phyloP scores from a whole-genome alignment of 345 rosid species.

The Citrus mangshanensis region DNA sequence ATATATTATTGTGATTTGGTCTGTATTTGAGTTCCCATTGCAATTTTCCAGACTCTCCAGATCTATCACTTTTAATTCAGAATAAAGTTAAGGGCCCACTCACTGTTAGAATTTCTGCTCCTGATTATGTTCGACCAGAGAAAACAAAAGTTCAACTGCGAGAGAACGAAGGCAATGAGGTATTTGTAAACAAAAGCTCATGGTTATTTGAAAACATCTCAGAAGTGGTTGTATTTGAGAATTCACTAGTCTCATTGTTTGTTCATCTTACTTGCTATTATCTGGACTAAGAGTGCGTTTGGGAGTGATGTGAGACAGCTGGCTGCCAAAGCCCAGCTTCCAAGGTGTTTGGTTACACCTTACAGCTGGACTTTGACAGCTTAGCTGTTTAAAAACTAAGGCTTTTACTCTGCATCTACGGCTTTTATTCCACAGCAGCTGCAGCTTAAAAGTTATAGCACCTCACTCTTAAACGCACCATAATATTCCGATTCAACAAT shows the following conservation, averaged over 20 bases:
- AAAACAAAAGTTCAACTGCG: conserved; percentile 44
- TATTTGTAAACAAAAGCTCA: conserved; percentile 10
- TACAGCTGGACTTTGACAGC: no score
- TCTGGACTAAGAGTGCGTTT: not conserved
- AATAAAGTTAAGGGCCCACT: conserved; percentile 56
- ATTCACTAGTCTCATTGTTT: not conserved
- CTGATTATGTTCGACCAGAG: conserved; percentile 46
- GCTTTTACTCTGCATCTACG: no score
- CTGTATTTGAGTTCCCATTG: not conserved
- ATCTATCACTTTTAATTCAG: conserved; percentile 63
- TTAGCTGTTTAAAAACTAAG: no score
- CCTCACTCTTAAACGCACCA: no score
- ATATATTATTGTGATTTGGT: not conserved
- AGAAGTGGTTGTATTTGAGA: not conserved
- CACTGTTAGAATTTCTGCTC: conserved; percentile 53
- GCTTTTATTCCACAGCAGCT: no score
- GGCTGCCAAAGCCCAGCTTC: no score
- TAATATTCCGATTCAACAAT: not conserved
- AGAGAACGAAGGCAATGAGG: conserved; percentile 50
- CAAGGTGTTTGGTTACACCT: no score
- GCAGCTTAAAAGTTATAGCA: no score
- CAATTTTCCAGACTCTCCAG: conserved; percentile 57
- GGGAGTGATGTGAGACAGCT: no score
- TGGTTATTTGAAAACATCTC: conserved; percentile 1
- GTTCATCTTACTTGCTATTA: not conserved